phyloP scores from a whole-genome alignment of 169 alveolate species.

The Plasmodium inui region DNA sequence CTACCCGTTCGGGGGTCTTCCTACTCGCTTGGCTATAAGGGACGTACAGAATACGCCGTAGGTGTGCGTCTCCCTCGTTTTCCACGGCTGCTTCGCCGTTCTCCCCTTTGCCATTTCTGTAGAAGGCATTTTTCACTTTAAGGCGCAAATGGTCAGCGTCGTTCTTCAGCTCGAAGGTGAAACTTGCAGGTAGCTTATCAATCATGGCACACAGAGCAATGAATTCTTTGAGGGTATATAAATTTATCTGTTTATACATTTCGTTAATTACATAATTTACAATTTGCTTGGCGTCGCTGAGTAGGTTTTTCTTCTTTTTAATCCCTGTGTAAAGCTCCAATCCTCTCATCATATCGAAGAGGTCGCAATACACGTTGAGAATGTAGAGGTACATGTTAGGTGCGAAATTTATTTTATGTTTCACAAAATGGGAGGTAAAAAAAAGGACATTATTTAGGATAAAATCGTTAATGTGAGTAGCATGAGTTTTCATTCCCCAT shows the following conservation, averaged over 20 bases:
- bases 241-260: conserved; percentile 32
- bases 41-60: neutral
- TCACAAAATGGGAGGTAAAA: conserved; percentile 34
- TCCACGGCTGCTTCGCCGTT: neutral
- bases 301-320: conserved; percentile 35
- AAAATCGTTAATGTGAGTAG: conserved; percentile 32
- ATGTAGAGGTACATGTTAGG: conserved; percentile 13
- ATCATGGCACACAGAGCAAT: conserved; percentile 13
- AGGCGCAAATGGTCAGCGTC: neutral
- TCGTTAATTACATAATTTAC: conserved; percentile 57
- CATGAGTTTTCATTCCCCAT: neutral
- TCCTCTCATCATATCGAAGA: conserved; percentile 7
- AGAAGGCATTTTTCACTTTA: neutral
- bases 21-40: neutral
- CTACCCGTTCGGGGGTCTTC: neutral
- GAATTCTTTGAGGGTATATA: conserved; percentile 57
- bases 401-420: conserved; percentile 22
- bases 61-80: neutral
- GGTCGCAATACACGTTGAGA: conserved; percentile 15
- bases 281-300: conserved; percentile 57
- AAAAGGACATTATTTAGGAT: conserved; percentile 22
- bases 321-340: conserved; percentile 16
- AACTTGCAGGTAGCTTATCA: conserved; percentile 22
- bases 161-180: conserved; percentile 34
- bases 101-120: neutral